Base-by-base conservation (phyloP, 352 stramenopile species). In the Phytophthora multivora region DNA sequence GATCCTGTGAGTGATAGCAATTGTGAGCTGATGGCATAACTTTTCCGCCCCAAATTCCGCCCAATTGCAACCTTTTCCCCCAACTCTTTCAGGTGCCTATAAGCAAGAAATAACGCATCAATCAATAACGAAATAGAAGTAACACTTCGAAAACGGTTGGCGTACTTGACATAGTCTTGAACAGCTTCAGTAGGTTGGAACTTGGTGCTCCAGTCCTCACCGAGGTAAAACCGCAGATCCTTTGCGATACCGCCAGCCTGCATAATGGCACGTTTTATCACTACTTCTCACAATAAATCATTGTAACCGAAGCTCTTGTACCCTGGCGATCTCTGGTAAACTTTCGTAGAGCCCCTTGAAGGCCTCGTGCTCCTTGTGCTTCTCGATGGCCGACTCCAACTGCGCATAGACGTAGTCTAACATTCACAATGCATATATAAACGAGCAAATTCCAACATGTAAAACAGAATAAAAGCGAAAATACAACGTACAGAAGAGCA, bases 371-470 rank as follows among this genome's bases (percentile, higher is more conserved):
- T 83, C 59, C 57, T 90, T 86, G 30, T 72, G 51, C 25, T 52
- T 59, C 23, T 79, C 51, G 54, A 90, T 74, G 28, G 75, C 73
- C 39, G 64, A 42, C 63, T 91, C 83, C 11, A 91, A 61, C 45
- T 91, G 83, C 30, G 54, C 72, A 42, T 87, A 89, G 5, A 91
- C 60, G 59, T 83, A 89, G 67, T 90, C 83, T 91, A 19, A 3
- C 43, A 51, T 0, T 6, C 51, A n/a, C 16, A 19, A 57, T 26
- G 45, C 52, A 43, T 50, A 51, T 23, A 23, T 23, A 23, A 23
- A 42, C 39, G 48, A 35, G 52, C 4, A 41, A 21, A 42, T 21
- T 18, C 2, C 9, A 25, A 16, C 21, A 18, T 30, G 43, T 40
- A 36, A 36, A 45, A 63, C 16, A 21, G 33, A 41, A 35, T 12